Evolutionary conservation across 257 asterid genomes (phyloP), one percentile per base, ranked within the genome.

Genomic region (Salvia hispanica): DNA sequence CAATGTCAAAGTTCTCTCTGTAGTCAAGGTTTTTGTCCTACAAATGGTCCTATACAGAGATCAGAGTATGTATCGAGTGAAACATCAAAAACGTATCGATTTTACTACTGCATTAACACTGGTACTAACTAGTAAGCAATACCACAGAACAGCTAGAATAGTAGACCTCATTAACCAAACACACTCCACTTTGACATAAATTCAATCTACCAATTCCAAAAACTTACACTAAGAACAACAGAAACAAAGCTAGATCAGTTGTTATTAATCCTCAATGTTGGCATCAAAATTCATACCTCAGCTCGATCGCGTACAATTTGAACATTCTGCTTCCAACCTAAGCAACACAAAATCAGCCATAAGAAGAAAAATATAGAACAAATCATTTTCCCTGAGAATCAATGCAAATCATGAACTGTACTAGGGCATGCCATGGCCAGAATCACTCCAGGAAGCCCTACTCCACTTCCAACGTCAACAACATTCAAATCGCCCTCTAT

Each of bases 381-480:
- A 21, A 21, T 21, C 25, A 21, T 21, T 21, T 21, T 21, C 25
- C 25, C 25, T 21, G 25, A 21, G 0, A 21, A 21, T 21, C 2
- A 21, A 21, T 21, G 2, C 25, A 21, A 21, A 21, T 21, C 25
- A 28, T 16, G 13, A 55, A 16, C 16, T 34, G 57, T 81, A 93
- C 99, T 84, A 3, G 97, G 97, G 69, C 83, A 85, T 4, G 97
- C 97, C 72, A 88, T 86, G 36, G 99, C 97, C 62, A 93, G 84
- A 71, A 93, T 74, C 46, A 93, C 9, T 62, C 99, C 97, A 40
- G 99, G 97, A 70, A 93, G 96, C 65, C 99, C 96, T 2, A 96
- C 95, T 10, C 99, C 99, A 43, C 89, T 90, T 60, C 99, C 99
- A 56, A 93, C 96, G 80, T 93, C 99, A 48, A 93, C 81, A 63